Base-by-base conservation (phyloP, 2,329 filamentous ascomycete genomes). In the Fusarium torreyae region DNA sequence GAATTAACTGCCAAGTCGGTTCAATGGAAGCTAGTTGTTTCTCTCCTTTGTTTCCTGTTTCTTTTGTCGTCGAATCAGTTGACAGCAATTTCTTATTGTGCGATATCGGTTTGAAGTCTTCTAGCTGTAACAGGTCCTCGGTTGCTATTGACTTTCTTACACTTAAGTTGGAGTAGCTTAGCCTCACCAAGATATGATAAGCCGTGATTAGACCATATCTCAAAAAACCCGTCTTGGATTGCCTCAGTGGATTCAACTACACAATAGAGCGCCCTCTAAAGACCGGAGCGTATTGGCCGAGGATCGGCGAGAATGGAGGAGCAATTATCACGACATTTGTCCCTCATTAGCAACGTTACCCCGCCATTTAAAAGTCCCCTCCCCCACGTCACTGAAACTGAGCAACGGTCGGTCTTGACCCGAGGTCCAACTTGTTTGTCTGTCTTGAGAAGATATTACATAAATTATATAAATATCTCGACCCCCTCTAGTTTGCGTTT, bases 301-400 rank as follows among this genome's bases (percentile, higher is more conserved):
- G 26, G 68, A 66, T 71, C 70, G 70, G 68, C 70, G 28, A 69
- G 9, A 9, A 13, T 9, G 15, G 38, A 61, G 60, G 40, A 57
- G 43, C 49, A 52, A 40, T 51, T 39, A 69, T 69, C 67, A 70
- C 67, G 63, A 70, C 67, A 68, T 69, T 69, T 42, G 34, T 61
- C 44, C 31, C 43, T 45, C 49, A 15, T 48, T 42, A 15, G 34
- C 42, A 57, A 45, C 31, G 24, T 58, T 70, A 69, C 67, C 67
- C 67, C 67, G 66, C 67, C 67, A 63, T 70, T 40, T 2, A 42
- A 13, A 18, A 11, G 22, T 28, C 57, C 57, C 60, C 60, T 53
- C 40, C 63, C 57, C 63, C 63, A 70, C 66, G 52, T 45, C 42
- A 20, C 15, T 56, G 43, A 28, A 24, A 24, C 17, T 26, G 39